Base-by-base conservation (phyloP, 352 stramenopile species). In the Globisporangium camurandrum region DNA sequence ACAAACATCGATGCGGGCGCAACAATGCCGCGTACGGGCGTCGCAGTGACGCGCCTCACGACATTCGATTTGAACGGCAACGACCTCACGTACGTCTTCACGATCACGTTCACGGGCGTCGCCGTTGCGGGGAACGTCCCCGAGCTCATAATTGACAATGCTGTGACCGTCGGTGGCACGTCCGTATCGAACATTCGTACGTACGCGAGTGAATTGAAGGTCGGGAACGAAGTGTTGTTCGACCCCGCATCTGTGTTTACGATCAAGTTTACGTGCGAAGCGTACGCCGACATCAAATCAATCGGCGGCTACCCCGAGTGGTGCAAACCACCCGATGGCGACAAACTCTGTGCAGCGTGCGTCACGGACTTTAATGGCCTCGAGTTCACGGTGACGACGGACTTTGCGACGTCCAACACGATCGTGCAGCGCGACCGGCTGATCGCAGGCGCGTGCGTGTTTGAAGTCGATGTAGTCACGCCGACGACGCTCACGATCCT, bases 101-200 rank as follows among this genome's bases (percentile, higher is more conserved):
- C 78, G 2, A 82, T 98, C 24, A 80, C 63, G 5, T 98, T 98
- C 49, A 64, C 77, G 19, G 86, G 88, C 7, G 28, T 87, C 30
- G 67, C 73, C 41, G 74, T 88, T 3, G 74, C 74, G 37, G 95
- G 95, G 14, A 78, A 97, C 56, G 81, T 98, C 1, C 86, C 94
- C 1, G 34, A 59, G 34, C 46, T 96, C 0, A 54, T 38, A 6
- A 66, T 96, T 10, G 56, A 79, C n/a, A 64, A 54, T 23, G 64
- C 63, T 0, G 51, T 87, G 12, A 70, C 48, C 0, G 65, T 79
- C 40, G 67, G 59, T 24, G 37, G 23, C 30, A 24, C 20, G 17
- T 40, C 61, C 2, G 59, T 75, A 0, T 30, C 45, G 11, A 50
- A 30, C 1, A 47, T 86, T 12, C 67, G 61, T 2, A 86, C 75